Percentiles rank a stretch among this genome's conserved stretches.
phyloP scores from a whole-genome alignment of 345 rosid species.

The Moringa oleifera region DNA sequence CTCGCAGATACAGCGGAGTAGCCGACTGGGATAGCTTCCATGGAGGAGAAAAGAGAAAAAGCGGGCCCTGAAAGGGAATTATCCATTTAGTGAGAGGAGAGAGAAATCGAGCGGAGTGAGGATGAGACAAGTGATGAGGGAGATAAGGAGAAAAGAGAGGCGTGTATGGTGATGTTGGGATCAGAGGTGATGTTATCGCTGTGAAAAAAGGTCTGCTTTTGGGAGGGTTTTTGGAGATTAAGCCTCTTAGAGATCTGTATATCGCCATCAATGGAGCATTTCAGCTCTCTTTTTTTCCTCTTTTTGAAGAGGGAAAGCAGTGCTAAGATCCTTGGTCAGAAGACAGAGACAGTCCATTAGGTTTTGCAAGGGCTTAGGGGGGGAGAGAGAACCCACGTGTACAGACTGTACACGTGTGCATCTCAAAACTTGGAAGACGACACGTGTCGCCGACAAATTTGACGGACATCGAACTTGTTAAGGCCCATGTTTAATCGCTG shows the following conservation, averaged over 20 bases:
- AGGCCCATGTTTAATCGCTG: too few relatives aligned
- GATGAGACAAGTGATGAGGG: slow-evolving; percentile 15
- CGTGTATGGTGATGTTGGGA: slow-evolving; percentile 25
- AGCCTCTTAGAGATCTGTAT: slow-evolving; percentile 36
- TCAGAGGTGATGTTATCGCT: slow-evolving; percentile 14
- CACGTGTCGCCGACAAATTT: too few relatives aligned
- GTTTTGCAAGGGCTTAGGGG: not conserved
- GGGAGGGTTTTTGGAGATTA: slow-evolving; percentile 22
- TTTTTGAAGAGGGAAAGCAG: not conserved
- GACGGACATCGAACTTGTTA: too few relatives aligned
- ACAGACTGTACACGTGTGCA: not conserved
- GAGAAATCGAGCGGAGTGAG: slow-evolving; percentile 18
- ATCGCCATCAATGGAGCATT: slow-evolving; percentile 51
- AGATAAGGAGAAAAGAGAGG: slow-evolving; percentile 25
- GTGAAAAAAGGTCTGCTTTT: slow-evolving; percentile 43
- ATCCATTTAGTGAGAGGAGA: slow-evolving; percentile 61
- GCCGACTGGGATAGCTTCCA: slow-evolving; percentile 90
- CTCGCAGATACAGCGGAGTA: slow-evolving; percentile 55
- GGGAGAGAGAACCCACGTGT: too few relatives aligned
- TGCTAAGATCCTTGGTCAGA: not conserved
- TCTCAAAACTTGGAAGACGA: too few relatives aligned
- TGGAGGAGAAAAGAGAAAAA: slow-evolving; percentile 68
- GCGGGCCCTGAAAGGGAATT: slow-evolving; percentile 68
- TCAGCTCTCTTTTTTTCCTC: not conserved
- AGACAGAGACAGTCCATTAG: not conserved